Evolutionary conservation across 2,329 filamentous ascomycete species (phyloP).

Genomic region (Phaeoacremonium minimum): DNA sequence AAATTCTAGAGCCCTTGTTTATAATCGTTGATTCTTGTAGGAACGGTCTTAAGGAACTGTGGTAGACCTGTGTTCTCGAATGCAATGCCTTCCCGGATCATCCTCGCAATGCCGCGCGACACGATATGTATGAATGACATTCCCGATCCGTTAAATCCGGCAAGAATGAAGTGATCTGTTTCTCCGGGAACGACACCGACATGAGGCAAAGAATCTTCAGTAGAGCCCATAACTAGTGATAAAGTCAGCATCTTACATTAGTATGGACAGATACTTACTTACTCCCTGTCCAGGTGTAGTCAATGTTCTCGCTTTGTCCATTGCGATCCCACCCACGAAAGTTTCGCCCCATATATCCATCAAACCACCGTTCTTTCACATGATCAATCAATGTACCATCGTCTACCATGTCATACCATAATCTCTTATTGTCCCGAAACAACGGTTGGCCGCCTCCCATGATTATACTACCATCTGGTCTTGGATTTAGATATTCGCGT

Average conservation of each 20-base stretch:
- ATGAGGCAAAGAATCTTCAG: slow-evolving; percentile 6
- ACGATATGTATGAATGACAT: background rate
- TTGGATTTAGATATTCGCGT: slow-evolving; percentile 9
- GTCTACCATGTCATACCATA: slow-evolving; percentile 11
- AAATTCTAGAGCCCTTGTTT: too few relatives aligned
- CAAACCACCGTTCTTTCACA: slow-evolving; percentile 14
- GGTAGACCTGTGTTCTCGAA: background rate
- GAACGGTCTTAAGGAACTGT: background rate
- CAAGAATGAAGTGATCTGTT: slow-evolving; percentile 6
- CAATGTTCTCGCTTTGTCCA: slow-evolving; percentile 6
- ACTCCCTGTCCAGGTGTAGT: slow-evolving; percentile 18
- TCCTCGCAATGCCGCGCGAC: background rate
- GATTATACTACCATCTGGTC: slow-evolving; percentile 10
- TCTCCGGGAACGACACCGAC: slow-evolving; percentile 6
- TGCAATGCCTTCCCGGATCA: background rate
- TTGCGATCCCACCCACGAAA: slow-evolving; percentile 17
- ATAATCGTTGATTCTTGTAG: background rate
- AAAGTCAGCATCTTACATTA: background rate
- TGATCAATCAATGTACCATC: slow-evolving; percentile 16
- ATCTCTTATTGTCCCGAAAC: slow-evolving; percentile 2
- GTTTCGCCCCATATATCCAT: slow-evolving; percentile 20
- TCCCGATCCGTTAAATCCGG: slow-evolving; percentile 9
- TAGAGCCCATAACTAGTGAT: slow-evolving; percentile 5
- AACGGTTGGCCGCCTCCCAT: slow-evolving; percentile 10
- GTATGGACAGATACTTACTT: slow-evolving; percentile 1